Evolutionary conservation across 768 basidiomycete species (phyloP), one percentile per base, ranked within the genome.

Genomic region (Pleurotus citrinopileatus): DNA sequence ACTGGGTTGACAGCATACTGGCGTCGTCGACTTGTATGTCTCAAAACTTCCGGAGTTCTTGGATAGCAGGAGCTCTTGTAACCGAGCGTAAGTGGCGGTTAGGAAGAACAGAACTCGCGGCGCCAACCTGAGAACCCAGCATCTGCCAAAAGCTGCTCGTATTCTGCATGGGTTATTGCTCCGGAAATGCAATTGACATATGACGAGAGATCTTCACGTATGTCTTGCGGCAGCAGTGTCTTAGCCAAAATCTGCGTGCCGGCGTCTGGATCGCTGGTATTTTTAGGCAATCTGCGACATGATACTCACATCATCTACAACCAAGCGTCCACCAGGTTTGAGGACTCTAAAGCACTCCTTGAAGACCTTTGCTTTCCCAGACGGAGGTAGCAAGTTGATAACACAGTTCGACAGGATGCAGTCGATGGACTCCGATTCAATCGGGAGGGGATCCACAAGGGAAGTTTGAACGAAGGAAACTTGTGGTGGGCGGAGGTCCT

Each of bases 381-480:
- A 61, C 0, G 51, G 52, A 0, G 80, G 75, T 4, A 83, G 58
- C 2, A 81, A 62, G 59, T 83, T 81, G 61, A 83, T 63, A 2
- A 82, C 80, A 51, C 82, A 83, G 61, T 82, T 85, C 4, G 81
- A 82, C 4, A 83, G 57, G 13, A 86, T 66, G 54, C 79, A 83
- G 57, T 85, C 80, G 15, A 83, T 70, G 0, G 80, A 72, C 50
- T 69, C 63, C 3, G 76, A 70, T 37, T 67, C 63, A 52, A 84
- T 72, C 0, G 82, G 84, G 2, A 83, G 65, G 5, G 73, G 61
- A 19, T 76, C 72, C 0, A 72, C 70, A 22, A 81, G 62, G 1
- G 65, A 59, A 0, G 74, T 67, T 20, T 79, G 67, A 3, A 80
- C 71, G 57, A 84, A 83, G 0, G 75, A 66, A 23, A 80, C 79